These are phyloP conservation scores for Quillaja saponaria DNA, from an alignment of 306 rosid genomes.

Conservation along the genomic window DNA sequence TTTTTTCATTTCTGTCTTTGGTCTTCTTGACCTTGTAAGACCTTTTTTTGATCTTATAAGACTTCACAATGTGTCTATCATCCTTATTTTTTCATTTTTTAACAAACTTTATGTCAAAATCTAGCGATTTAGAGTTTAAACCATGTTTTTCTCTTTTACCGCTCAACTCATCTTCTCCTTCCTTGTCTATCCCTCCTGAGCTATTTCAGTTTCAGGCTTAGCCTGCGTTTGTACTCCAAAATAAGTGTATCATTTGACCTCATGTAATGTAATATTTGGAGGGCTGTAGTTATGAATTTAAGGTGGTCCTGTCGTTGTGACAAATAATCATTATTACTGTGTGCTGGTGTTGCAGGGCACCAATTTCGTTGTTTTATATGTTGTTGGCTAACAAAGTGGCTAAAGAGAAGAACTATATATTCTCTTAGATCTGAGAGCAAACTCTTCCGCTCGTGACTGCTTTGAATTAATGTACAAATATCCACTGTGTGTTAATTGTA, in stretches of 20 bases:
- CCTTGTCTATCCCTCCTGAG: conserved; percentile 99
- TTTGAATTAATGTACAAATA: conserved; percentile 56
- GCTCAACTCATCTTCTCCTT: conserved; percentile 78
- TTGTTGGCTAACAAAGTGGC: conserved; percentile 68
- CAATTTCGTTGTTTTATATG: conserved; percentile 73
- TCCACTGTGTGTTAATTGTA: conserved; percentile 70
- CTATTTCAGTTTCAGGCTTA: conserved; percentile 44
- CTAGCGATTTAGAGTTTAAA: conserved; percentile 37
- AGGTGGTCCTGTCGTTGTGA: conserved; percentile 39
- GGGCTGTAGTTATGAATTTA: neutral
- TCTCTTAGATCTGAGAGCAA: conserved; percentile 62
- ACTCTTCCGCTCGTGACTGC: conserved; percentile 75
- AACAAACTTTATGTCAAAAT: conserved; percentile 32
- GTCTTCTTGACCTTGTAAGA: conserved; percentile 99
- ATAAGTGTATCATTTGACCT: neutral
- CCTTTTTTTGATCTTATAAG: conserved; percentile 99
- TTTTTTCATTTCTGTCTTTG: neutral
- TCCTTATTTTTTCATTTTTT: conserved; percentile 20
- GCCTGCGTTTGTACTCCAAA: neutral
- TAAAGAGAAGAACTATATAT: conserved; percentile 46
- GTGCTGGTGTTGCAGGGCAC: conserved; percentile 56
- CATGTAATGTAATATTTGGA: conserved; percentile 18
- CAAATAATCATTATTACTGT: conserved; percentile 50
- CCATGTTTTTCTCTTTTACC: conserved; percentile 32
- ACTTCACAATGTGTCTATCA: conserved; percentile 35